These are phyloP conservation scores for Saccharomycopsis babjevae DNA, from an alignment of 805 yeast species.

Conservation along the genomic window DNA sequence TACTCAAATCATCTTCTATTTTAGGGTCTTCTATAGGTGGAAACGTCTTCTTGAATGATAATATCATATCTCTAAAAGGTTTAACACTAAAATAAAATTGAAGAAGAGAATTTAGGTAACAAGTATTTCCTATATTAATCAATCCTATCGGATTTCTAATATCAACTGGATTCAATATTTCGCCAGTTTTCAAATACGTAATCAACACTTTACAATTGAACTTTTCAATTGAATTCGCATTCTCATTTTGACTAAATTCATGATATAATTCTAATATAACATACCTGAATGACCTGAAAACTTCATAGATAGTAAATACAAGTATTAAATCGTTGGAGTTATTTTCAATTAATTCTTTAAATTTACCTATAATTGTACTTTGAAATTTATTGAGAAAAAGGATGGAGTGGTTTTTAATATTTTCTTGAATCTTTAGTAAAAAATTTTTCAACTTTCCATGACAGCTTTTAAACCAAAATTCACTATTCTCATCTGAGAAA, in stretches of 20 bases:
- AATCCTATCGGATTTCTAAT: slow-evolving; percentile 71
- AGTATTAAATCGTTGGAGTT: background rate
- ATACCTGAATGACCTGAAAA: background rate
- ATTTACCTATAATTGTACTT: background rate
- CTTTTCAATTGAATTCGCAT: background rate
- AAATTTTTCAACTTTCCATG: background rate
- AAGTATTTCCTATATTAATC: slow-evolving; percentile 91
- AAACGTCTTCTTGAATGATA: slow-evolving; percentile 39
- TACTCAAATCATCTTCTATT: background rate
- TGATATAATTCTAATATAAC: background rate
- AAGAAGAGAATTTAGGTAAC: slow-evolving; percentile 81
- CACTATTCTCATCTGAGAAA: background rate
- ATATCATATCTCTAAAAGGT: slow-evolving; percentile 62
- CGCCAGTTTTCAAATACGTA: slow-evolving; percentile 8
- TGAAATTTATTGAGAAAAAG: background rate
- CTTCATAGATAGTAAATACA: background rate
- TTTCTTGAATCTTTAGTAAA: background rate
- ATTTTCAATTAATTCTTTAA: background rate
- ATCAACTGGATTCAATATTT: slow-evolving; percentile 5
- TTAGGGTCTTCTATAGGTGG: slow-evolving; percentile 3
- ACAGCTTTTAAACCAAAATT: background rate
- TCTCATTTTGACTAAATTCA: background rate
- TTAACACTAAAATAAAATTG: slow-evolving; percentile 84
- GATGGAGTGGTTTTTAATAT: background rate
- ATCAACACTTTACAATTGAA: background rate